Percentiles rank a stretch among this genome's conserved stretches.
phyloP scores from a whole-genome alignment of 139 green algal species.

The Coelastrella sp. region DNA sequence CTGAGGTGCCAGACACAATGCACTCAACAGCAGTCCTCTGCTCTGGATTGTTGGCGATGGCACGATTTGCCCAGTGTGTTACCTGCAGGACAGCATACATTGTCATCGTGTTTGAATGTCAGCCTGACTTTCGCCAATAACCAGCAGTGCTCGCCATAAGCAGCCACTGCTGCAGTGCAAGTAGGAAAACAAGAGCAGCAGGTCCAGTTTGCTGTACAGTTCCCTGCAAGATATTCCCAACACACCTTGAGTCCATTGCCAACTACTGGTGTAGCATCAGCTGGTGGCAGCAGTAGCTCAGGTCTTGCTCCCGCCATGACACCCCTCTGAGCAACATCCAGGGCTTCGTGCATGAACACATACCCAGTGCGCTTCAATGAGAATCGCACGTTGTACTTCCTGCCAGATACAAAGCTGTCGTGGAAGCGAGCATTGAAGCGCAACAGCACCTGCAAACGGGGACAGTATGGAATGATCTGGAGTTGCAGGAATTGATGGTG shows the following conservation, averaged over 20 bases:
- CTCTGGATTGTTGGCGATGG: slow-evolving; percentile 47
- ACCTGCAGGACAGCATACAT: background rate
- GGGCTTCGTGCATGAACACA: slow-evolving; percentile 55
- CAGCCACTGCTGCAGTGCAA: too few species aligned
- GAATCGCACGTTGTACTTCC: slow-evolving; percentile 60
- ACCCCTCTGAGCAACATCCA: background rate
- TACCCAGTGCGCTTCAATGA: slow-evolving; percentile 57
- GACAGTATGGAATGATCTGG: background rate
- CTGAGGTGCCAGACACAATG: slow-evolving; percentile 45
- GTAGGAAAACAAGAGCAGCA: too few species aligned
- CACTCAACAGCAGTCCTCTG: slow-evolving; percentile 52
- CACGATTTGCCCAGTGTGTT: background rate
- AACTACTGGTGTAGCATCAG: too few species aligned
- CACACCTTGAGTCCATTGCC: background rate
- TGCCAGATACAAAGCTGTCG: background rate
- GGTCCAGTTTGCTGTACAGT: background rate
- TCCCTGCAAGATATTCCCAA: background rate
- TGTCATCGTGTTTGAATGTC: background rate
- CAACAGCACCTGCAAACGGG: slow-evolving; percentile 32
- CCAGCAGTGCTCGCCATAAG: too few species aligned
- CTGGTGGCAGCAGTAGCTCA: slow-evolving; percentile 7
- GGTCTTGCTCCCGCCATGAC: background rate
- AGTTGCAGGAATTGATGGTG: background rate
- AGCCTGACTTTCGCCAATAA: background rate
- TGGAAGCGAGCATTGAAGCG: slow-evolving; percentile 48